Conservation (phyloP, 2,329 filamentous ascomycete species). For the Madurella fahalii region DNA sequence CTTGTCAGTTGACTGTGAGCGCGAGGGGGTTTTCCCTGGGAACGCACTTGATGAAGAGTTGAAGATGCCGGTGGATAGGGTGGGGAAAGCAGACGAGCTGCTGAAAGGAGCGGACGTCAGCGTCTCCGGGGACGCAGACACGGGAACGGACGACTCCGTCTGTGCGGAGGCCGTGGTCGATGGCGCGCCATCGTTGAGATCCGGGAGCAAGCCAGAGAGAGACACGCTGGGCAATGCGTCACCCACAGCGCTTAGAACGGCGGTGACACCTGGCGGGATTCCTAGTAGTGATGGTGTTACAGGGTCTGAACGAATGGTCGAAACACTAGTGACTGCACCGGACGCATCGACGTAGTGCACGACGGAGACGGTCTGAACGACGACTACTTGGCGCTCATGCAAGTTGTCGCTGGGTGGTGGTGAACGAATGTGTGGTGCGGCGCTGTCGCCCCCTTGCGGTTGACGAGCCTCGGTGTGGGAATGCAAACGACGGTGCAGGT, state of each 20-base stretch:
- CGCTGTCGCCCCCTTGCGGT: slow-evolving; percentile 21
- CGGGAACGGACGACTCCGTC: slow-evolving; percentile 20
- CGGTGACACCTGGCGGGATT: slow-evolving; percentile 35
- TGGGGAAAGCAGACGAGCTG: slow-evolving; percentile 23
- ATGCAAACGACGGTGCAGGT: slow-evolving; percentile 21
- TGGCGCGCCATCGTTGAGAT: slow-evolving; percentile 21
- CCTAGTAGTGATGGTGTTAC: slow-evolving; percentile 34
- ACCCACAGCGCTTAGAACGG: slow-evolving; percentile 34
- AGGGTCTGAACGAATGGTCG: slow-evolving; percentile 40
- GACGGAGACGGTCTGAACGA: slow-evolving; percentile 54
- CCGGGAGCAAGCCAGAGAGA: slow-evolving; percentile 13
- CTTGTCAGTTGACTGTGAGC: slow-evolving; percentile 8
- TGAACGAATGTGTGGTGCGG: slow-evolving; percentile 28
- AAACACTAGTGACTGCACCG: slow-evolving; percentile 42
- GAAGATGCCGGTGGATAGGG: slow-evolving; percentile 17
- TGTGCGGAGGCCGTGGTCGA: slow-evolving; percentile 19
- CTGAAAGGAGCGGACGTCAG: slow-evolving; percentile 33
- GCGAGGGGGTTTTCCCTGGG: background rate
- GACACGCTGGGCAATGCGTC: slow-evolving; percentile 24
- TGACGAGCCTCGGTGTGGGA: slow-evolving; percentile 29
- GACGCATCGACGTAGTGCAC: slow-evolving; percentile 48
- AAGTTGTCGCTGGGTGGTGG: slow-evolving; percentile 19
- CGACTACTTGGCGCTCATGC: slow-evolving; percentile 33
- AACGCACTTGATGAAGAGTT: slow-evolving; percentile 25
- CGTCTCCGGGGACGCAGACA: slow-evolving; percentile 28